phyloP scores from a whole-genome alignment of 148 eudicot genomes.

The Heliamphora exappendiculata region DNA sequence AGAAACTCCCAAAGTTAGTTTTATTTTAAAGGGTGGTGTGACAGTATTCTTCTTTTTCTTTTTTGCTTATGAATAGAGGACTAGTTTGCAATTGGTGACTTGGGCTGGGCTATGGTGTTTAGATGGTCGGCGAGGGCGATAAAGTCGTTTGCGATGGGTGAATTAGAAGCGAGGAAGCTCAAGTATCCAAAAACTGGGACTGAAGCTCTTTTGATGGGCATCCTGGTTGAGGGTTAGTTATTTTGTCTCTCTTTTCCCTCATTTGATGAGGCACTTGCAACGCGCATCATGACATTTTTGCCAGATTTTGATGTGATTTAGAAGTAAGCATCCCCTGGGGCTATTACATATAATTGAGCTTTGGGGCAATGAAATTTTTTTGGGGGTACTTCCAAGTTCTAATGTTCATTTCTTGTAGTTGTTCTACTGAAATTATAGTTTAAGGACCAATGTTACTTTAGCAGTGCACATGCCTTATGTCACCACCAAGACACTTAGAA shows the following conservation, averaged over 20 bases:
- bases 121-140: conserved; percentile 93
- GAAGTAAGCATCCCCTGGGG: not conserved
- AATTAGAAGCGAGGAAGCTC: conserved; percentile 82
- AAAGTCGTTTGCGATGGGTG: conserved; percentile 68
- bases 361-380: not conserved
- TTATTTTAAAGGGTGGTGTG: not conserved
- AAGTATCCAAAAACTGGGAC: conserved; percentile 76
- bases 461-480: not conserved
- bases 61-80: conserved; percentile 7
- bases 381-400: not conserved
- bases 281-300: not conserved
- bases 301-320: not conserved
- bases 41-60: not conserved
- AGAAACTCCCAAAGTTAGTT: conserved; percentile 61
- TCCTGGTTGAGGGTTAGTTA: conserved; percentile 80
- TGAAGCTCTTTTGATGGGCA: conserved; percentile 82
- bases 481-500: not conserved
- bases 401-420: not conserved
- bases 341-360: not conserved
- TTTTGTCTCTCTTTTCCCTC: not conserved
- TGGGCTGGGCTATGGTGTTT: conserved; percentile 10
- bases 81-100: conserved; percentile 10
- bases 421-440: not conserved
- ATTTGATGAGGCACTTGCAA: not conserved
- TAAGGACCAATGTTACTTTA: not conserved